Base-by-base conservation (phyloP, 352 stramenopile genomes). In the Stramenopiles sp. region DNA sequence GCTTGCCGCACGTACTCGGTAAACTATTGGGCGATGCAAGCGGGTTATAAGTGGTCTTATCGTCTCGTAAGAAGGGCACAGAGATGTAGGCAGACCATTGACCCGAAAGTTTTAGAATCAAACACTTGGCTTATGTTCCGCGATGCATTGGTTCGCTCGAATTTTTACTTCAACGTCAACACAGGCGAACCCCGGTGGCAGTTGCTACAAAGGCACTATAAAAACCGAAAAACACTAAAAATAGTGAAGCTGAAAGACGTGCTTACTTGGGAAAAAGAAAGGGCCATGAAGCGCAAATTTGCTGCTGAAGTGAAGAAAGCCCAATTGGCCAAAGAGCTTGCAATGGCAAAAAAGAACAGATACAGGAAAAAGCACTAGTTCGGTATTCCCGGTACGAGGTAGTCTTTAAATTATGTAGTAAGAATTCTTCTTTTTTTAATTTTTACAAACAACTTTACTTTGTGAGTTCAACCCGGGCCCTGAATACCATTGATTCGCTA, bases 121-220 rank as follows among this genome's bases (percentile, higher is more conserved):
- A 71, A 71, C 35, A 35, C 53, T 35, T 71, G 53, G 53, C 33
- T 71, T 31, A 35, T 71, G 6, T 71, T 71, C 12, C 53, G 53
- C 12, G 53, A 71, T 6, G 4, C 53, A 6, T 71, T 71, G 53
- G 6, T 71, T 35, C 53, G 53, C 2, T 6, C 53, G 35, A 71
- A 71, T 33, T 71, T 71, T 71, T 71, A 71, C 12, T 71, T 71
- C 53, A 71, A 71, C 35, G 35, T 71, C 6, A 33, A 71, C 2
- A 71, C 53, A 6, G 53, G 53, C 2, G 31, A 71, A 35, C 35
- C 53, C 35, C 2, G 53, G 2, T 71, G 53, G 53, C 2, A 71
- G 6, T 71, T 71, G 6, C 31, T 33, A 6, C 53, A 31, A 6
- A 35, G 53, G 53, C 53, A 71, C 12, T 4, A 6, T 4, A 71